Evolutionary conservation across 2,329 filamentous ascomycete species (phyloP).

Genomic region (Epichloe festucae): DNA sequence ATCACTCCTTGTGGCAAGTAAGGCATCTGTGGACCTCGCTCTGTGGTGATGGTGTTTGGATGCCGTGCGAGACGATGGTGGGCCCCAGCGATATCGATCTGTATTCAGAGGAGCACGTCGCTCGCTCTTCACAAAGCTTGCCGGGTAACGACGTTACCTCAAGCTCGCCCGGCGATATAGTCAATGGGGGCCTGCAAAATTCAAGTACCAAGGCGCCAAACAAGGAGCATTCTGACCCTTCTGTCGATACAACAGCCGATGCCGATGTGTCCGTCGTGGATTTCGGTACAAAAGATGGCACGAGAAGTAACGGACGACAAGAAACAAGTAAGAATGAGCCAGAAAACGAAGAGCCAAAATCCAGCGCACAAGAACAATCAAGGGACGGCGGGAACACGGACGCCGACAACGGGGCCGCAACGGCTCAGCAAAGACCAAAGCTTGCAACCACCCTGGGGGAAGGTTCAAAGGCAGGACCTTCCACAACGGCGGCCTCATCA

Average conservation of each 20-base stretch:
- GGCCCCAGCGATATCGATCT: conserved; percentile 42
- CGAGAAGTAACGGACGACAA: conserved; percentile 1
- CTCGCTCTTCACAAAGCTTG: conserved; percentile 22
- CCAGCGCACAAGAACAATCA: neutral
- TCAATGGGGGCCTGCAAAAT: conserved; percentile 13
- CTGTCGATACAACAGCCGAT: conserved; percentile 5
- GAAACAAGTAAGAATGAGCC: conserved; percentile 1
- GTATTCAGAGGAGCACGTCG: conserved; percentile 35
- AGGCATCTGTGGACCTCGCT: conserved; percentile 62
- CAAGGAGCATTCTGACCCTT: neutral
- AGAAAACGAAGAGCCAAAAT: neutral
- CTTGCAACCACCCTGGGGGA: conserved; percentile 18
- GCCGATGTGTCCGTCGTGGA: conserved; percentile 13
- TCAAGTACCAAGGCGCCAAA: neutral
- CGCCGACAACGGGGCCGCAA: conserved; percentile 6
- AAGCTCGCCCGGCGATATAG: conserved; percentile 2
- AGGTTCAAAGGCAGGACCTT: neutral
- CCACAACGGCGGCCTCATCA: conserved; percentile 6
- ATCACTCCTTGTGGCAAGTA: conserved; percentile 57
- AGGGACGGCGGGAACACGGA: neutral
- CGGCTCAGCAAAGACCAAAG: conserved; percentile 7
- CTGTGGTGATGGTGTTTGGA: conserved; percentile 61
- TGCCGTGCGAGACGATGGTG: conserved; percentile 45
- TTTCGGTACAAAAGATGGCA: neutral
- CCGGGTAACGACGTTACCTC: conserved; percentile 11